phyloP scores from a whole-genome alignment of 2,329 filamentous ascomycete species.

The Anisogramma anomala region DNA sequence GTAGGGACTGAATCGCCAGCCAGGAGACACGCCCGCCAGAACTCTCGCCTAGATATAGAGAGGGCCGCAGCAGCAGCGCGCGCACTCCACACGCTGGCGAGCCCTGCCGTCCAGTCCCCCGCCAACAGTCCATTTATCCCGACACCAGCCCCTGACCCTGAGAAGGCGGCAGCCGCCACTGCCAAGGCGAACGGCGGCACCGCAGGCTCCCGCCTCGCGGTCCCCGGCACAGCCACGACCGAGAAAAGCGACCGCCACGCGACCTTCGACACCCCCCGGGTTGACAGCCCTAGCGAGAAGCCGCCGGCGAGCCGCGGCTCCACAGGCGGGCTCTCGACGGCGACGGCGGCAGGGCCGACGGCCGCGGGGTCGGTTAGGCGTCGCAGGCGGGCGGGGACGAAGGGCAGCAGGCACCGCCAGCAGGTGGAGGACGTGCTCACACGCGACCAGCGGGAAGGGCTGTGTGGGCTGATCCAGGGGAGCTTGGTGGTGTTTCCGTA shows the following conservation, averaged over 20 bases:
- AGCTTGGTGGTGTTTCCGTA: slow-evolving; percentile 88
- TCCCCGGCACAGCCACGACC: slow-evolving; percentile 16
- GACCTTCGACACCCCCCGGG: slow-evolving; percentile 43
- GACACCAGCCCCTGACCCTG: slow-evolving; percentile 16
- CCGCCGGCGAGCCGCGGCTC: slow-evolving; percentile 27
- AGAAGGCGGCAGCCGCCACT: slow-evolving; percentile 10
- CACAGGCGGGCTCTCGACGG: slow-evolving; percentile 15
- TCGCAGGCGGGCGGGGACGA: slow-evolving; percentile 58
- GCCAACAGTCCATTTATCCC: slow-evolving; percentile 6
- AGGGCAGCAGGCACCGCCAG: slow-evolving; percentile 48
- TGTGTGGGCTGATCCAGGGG: slow-evolving; percentile 74
- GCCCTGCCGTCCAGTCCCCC: slow-evolving; percentile 6
- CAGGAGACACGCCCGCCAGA: slow-evolving; percentile 13
- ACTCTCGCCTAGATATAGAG: slow-evolving; percentile 19
- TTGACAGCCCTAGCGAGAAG: slow-evolving; percentile 7
- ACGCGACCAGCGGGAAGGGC: slow-evolving; percentile 64
- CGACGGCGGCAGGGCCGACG: slow-evolving; percentile 6
- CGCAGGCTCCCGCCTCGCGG: slow-evolving; percentile 12
- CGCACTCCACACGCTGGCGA: slow-evolving; percentile 16
- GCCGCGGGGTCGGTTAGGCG: slow-evolving; percentile 41
- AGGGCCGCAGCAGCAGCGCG: slow-evolving; percentile 21
- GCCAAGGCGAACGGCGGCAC: slow-evolving; percentile 17
- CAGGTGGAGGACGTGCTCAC: slow-evolving; percentile 67
- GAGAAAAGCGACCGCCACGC: slow-evolving; percentile 33
- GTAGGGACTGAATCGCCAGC: slow-evolving; percentile 7